Conservation (phyloP, 768 basidiomycete species). For the Nevesoporus exiguus region DNA sequence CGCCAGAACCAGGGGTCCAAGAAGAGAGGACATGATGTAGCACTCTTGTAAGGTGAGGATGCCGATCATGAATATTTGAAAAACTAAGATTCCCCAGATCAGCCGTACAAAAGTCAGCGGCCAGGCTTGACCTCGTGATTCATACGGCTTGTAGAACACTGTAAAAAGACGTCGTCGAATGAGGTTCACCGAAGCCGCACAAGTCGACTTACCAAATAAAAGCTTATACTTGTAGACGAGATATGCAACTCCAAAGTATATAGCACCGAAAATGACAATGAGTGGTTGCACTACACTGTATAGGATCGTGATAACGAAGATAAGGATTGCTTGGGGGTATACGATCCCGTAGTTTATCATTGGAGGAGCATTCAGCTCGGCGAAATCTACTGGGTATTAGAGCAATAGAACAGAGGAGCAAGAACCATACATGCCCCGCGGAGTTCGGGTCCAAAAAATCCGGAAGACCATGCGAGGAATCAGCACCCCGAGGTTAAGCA, state of each 20-base stretch:
- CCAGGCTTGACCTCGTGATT: slow-evolving; percentile 97
- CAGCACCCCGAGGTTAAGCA: slow-evolving; percentile 87
- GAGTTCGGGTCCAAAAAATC: slow-evolving; percentile 81
- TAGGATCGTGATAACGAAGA: slow-evolving; percentile 91
- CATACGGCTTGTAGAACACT: slow-evolving; percentile 99
- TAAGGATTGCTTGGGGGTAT: slow-evolving; percentile 93
- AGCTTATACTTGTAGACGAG: slow-evolving; percentile 98
- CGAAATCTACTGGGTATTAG: slow-evolving; percentile 63
- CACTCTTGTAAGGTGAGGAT: slow-evolving; percentile 74
- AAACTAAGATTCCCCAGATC: slow-evolving; percentile 89
- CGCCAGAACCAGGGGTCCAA: slow-evolving; percentile 71
- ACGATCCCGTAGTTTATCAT: slow-evolving; percentile 98
- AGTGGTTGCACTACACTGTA: slow-evolving; percentile 96
- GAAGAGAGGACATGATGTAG: slow-evolving; percentile 54
- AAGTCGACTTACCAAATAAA: slow-evolving; percentile 68
- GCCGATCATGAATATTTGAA: slow-evolving; percentile 95
- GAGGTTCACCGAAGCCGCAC: background rate
- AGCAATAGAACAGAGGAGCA: background rate
- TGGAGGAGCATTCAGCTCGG: slow-evolving; percentile 94
- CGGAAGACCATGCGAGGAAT: slow-evolving; percentile 75
- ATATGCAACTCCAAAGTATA: slow-evolving; percentile 96
- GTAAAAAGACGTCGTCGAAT: background rate
- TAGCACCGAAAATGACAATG: slow-evolving; percentile 90
- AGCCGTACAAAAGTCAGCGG: slow-evolving; percentile 91
- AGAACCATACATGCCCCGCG: slow-evolving; percentile 59